Base-by-base conservation (phyloP, 2,329 filamentous ascomycete genomes). In the Colletotrichum sidae region DNA sequence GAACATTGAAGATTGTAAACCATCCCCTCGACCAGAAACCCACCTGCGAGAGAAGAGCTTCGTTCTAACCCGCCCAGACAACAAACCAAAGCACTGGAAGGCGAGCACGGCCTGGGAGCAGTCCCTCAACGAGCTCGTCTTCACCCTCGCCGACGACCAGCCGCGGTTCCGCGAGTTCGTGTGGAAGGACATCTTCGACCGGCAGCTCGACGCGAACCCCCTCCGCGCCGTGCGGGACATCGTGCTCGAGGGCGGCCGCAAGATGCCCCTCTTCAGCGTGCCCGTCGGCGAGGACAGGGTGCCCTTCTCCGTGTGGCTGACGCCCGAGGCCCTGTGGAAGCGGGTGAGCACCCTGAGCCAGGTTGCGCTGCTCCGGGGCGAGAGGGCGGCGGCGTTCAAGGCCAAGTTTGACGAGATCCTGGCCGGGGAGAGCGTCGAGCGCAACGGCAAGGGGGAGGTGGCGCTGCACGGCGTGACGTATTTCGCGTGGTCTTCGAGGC, bases 1-100 rank as follows among this genome's bases (percentile, higher is more conserved):
- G 91, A 93, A 92, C 70, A 80, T 90, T 65, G 90, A 92, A 74
- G 88, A 91, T 69, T 92, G 89, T 90, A 77, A 72, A 83, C 59
- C 53, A 13, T 39, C 17, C 7, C 17, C 13, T n/a, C 50, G 13
- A 10, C 35, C n/a, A 35, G 6, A 17, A 12, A 8, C 10, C n/a
- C 10, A 25, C 25, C 25, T 25, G 25, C 25, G 1, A 25, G 1
- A 25, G 25, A 25, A 25, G 25, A 25, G 1, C 1, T 25, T 5
- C 25, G 25, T 25, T 25, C 25, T 67, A 45, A 17, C 55, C 69
- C 37, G 8, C 38, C 8, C 67, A 90, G 88, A 92, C 73, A 92
- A 92, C 73, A 85, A 88, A 52, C 88, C 89, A 0, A 72, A 76
- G 57, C 75, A 74, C 3, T 90, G 88, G 85, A 73, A 79, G 6